Evolutionary conservation across 2,329 filamentous ascomycete genomes (phyloP).

Genomic region (Alternaria gaisen): DNA sequence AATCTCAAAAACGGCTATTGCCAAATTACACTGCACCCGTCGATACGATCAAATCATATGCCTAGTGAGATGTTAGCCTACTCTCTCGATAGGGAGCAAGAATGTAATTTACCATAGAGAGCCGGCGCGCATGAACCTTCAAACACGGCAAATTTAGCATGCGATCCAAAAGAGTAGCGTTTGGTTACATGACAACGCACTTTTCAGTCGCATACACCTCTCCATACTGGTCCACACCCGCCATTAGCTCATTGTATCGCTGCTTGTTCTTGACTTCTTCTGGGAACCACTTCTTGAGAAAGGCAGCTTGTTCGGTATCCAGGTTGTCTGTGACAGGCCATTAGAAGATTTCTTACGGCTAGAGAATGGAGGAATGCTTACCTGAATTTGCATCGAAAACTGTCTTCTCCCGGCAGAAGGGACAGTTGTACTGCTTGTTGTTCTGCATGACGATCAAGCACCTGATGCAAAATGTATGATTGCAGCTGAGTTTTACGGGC

Average conservation of each 20-base stretch:
- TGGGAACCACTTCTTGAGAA: slow-evolving; percentile 79
- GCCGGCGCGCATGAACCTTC: slow-evolving; percentile 30
- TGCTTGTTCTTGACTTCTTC: slow-evolving; percentile 71
- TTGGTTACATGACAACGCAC: slow-evolving; percentile 66
- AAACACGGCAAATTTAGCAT: background rate
- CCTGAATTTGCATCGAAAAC: slow-evolving; percentile 74
- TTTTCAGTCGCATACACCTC: slow-evolving; percentile 66
- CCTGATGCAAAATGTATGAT: slow-evolving; percentile 83
- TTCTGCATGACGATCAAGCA: slow-evolving; percentile 84
- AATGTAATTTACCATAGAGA: slow-evolving; percentile 20
- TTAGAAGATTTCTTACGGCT: background rate
- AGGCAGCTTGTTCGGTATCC: slow-evolving; percentile 72
- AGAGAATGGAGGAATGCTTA: slow-evolving; percentile 48
- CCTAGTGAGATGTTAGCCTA: background rate
- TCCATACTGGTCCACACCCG: slow-evolving; percentile 77
- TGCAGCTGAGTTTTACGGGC: slow-evolving; percentile 78
- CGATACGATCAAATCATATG: slow-evolving; percentile 2
- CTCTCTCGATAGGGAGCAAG: background rate
- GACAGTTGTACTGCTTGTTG: slow-evolving; percentile 72
- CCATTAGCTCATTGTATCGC: slow-evolving; percentile 76
- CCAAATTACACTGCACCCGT: background rate
- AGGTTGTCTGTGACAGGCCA: slow-evolving; percentile 66
- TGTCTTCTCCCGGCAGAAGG: slow-evolving; percentile 76
- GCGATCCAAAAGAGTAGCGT: background rate
- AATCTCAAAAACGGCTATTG: background rate